Evolutionary conservation across 2,329 filamentous ascomycete genomes (phyloP), one percentile per base, ranked within the genome.

Genomic region (Fusarium sp.): DNA sequence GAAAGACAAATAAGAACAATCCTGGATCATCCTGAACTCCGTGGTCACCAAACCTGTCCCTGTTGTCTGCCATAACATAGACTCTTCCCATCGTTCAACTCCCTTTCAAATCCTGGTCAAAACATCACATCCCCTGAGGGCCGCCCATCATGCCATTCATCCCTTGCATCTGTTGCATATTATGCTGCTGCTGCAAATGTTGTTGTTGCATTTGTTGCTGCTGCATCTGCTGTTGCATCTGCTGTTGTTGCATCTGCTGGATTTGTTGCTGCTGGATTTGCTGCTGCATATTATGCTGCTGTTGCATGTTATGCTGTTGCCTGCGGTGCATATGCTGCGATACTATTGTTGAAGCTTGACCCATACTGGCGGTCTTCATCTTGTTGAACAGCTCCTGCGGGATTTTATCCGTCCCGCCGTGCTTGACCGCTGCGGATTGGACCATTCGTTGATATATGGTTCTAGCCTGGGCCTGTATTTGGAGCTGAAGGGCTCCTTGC

Each of bases 91-190:
- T 50, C 25, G 32, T 34, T 47, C 40, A 48, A 40, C 30, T 54
- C 32, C 58, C 28, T 27, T 34, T 47, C 32, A 48, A 40, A 25
- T 48, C 32, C 58, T 21, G 13, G 34, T 32, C 18, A 32, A 18
- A 16, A 37, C 51, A 50, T 75, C 80, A 84, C 82, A 85, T 85
- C 41, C 82, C 83, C 69, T 85, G 83, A 21, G 80, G 80, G 14
- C 82, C 82, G 13, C 82, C 82, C 84, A 86, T 86, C 82, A 88
- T 87, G 27, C 82, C 81, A 55, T 83, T 71, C 69, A 72, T 71
- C 30, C 71, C 69, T 23, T 74, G 71, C 67, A 74, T 71, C 28
- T 72, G 71, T n/a, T 74, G 72, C 62, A 72, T 57, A n/a, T 73
- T 71, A n/a, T 72, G 72, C 43, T 78, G 75, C 25, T 78, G 76